Base-by-base conservation (phyloP, 495 filamentous ascomycete genomes). In the Apodospora peruviana region DNA sequence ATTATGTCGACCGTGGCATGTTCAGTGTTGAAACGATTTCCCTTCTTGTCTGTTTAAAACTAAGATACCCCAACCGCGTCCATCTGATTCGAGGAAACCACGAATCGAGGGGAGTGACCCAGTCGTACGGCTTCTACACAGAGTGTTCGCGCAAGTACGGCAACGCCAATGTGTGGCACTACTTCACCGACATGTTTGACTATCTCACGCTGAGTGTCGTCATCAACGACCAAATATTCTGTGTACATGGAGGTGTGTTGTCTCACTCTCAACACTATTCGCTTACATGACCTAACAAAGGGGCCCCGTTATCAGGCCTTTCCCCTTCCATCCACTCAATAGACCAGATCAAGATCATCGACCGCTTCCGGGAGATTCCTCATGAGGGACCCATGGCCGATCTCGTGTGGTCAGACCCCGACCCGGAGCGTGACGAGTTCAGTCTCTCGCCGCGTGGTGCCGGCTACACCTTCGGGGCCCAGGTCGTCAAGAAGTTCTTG, bases 351-450 rank as follows among this genome's bases (percentile, higher is more conserved):
- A 98, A 98, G 67, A 91, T 97, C 61, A 96, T 98, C 62, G 93
- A 98, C 71, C 88, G 93, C 5, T 98, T 96, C 72, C 82, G 93
- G 36, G 93, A 98, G 62, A 98, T 98, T 41, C 93, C 93, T 1
- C 93, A 98, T 67, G 93, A 98, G 67, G 93, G 93, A 0, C 93
- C 93, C 4, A 98, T 98, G 93, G 93, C 93, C n/a, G 93, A 98
- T 62, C 70, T 98, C 4, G 93, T 98, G 16, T 98, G 93, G 93
- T 94, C 88, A 2, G 93, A 98, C 61, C 93, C 93, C 1, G 93
- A 98, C 58, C 83, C 88, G 2, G 93, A 97, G 47, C 81, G 90
- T 20, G 93, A 98, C 64, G 93, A 98, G 64, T 98, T 98, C 73
- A 90, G 86, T 0, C 78, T 98, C 2, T 94, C 88, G 5, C 94